Evolutionary conservation across 208 protist species (phyloP), one percentile per base, ranked within the genome.

Genomic region (Crithidia sp.): DNA sequence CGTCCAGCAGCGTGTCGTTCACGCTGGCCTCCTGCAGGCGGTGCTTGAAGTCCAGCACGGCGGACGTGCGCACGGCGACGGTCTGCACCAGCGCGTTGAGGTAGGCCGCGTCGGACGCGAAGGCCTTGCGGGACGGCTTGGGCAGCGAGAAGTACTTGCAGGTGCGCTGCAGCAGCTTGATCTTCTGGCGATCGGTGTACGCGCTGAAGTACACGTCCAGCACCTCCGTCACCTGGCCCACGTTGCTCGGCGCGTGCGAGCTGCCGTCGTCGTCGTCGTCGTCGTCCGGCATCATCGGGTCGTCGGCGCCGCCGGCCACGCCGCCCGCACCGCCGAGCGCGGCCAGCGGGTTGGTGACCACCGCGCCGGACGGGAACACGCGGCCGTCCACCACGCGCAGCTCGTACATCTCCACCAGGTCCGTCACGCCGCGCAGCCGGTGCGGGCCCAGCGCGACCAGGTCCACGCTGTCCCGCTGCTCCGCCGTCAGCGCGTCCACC

Each of bases 351-450:
- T 17, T 70, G 55, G 60, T 81, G 65, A 7, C 55, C 40, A 53
- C 28, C 49, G 17, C 68, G 60, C 57, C 77, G 28, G 43, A 55
- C 7, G 54, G 61, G 19, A 75, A 75, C 36, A 75, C 62, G 44
- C 86, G 82, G 5, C 83, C 81, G 4, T 69, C 67, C 60, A 91
- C 83, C 0, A 74, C 70, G 68, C 77, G 71, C 70, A 91, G 80
- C 77, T 91, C 81, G 81, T 82, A 87, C 77, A 91, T 86, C 76
- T 83, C 75, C n/a, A 90, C 76, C 4, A 76, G 71, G 53, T 67
- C 76, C 63, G 80, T 60, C 55, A 90, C 86, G 19, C 86, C 86
- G 45, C 82, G 85, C 77, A 90, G 77, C 39, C 64, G 75, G 45
- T 86, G 77, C 17, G 74, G 54, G 47, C 80, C 83, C 13, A 86